Base-by-base conservation (phyloP, 305 asterid species). In the Euphrasia arctica region DNA sequence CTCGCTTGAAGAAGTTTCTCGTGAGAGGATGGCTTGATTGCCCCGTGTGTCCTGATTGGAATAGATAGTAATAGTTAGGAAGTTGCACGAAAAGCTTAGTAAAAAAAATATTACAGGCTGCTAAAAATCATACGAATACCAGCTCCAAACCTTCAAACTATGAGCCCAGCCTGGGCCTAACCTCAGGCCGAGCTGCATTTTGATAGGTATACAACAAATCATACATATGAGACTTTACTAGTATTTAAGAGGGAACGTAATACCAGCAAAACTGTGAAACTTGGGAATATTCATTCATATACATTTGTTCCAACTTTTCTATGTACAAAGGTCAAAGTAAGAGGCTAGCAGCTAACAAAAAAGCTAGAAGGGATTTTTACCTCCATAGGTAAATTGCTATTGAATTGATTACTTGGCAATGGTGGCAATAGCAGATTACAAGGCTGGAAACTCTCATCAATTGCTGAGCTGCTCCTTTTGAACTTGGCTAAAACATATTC, bases 361-460 rank as follows among this genome's bases (percentile, higher is more conserved):
- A 31, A n/a, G 58, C 62, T 22, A 27, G 8, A 32, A 63, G 28
- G 64, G 65, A 64, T 18, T 18, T 68, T 72, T 87, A 87, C 95
- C 95, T 80, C 80, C 69, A 79, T 22, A 9, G 87, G 82, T 62
- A 83, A 69, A 69, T 60, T 59, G 64, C 65, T 70, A 61, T 63
- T 54, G 66, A 65, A 55, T 36, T 52, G 79, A 70, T 70, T 52
- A 31, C 47, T 57, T 58, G 75, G 71, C 18, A 54, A 57, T 39
- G 43, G 43, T 39, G 11, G 43, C 43, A 39, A 7, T 58, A 27
- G 27, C 66, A 61, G 72, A 67, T 64, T 69, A 74, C 5, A 29
- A 66, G 48, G 75, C 60, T 62, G 67, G 67, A 34, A 31, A 34
- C 58, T 48, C 64, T 67, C 70, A 22, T 66, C 52, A 52, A 32